Evolutionary conservation across 106 monocot species (phyloP).

Genomic region (Platanthera zijinensis): DNA sequence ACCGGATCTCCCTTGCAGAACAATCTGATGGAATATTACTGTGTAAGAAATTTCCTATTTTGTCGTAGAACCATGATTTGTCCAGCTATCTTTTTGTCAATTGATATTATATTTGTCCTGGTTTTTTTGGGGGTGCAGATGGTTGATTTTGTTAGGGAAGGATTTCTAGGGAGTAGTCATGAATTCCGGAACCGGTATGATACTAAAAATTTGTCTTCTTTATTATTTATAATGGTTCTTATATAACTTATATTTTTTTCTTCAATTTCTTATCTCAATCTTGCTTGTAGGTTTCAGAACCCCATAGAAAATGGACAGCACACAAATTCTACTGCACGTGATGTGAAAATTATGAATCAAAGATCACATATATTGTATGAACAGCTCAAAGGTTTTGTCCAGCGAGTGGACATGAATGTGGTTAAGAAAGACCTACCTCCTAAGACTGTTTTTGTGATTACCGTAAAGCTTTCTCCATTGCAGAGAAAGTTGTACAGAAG

Average conservation of each 20-base stretch:
- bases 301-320: conserved; percentile 99
- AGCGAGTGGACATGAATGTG: conserved; percentile 94
- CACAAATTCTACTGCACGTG: conserved; percentile 80
- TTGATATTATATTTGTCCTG: conserved; percentile 3
- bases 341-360: conserved; percentile 98
- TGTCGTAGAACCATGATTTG: neutral
- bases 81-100: neutral
- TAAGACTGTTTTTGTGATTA: conserved; percentile 89
- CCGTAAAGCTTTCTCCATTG: conserved; percentile 88
- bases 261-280: neutral
- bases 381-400: conserved; percentile 95
- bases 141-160: conserved; percentile 99
- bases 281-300: conserved; percentile 79
- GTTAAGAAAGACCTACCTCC: conserved; percentile 93
- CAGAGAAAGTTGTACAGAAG: conserved; percentile 81
- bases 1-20: conserved; percentile 99
- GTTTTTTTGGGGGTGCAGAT: conserved; percentile 44
- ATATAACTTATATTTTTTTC: neutral
- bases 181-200: conserved; percentile 86
- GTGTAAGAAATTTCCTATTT: conserved; percentile 48
- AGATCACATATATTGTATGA: conserved; percentile 92
- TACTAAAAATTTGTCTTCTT: neutral
- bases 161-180: conserved; percentile 88
- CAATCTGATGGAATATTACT: conserved; percentile 99
- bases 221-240: neutral